phyloP scores from a whole-genome alignment of 495 filamentous ascomycete species.

The Hyaloscypha bicolor region DNA sequence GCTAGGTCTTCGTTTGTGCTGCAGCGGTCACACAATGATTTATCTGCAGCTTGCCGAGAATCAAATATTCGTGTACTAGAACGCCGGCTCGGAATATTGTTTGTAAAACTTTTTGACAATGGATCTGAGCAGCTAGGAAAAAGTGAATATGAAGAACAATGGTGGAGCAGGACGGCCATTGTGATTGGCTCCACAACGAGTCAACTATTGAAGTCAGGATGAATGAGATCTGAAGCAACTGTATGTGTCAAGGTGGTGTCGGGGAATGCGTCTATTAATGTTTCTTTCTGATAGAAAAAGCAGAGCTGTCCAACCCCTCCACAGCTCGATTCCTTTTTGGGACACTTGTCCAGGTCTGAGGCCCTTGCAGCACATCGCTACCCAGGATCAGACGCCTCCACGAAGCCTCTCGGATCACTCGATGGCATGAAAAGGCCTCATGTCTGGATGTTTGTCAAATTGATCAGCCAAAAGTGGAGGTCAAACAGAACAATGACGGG shows the following conservation, averaged over 20 bases:
- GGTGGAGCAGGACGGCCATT: neutral
- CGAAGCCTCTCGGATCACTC: neutral
- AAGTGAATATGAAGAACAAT: constrained; percentile 17
- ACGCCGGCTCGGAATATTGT: neutral
- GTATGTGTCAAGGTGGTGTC: neutral
- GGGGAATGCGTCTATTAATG: no score
- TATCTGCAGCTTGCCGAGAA: neutral
- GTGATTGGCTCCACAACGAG: neutral
- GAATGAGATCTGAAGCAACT: constrained; percentile 12
- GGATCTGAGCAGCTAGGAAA: constrained; percentile 16
- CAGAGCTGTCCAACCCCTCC: neutral
- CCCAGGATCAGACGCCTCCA: neutral
- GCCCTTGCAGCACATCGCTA: neutral
- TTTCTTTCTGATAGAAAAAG: constrained; percentile 10
- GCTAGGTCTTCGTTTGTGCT: neutral
- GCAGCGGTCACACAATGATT: neutral
- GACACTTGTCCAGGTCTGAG: neutral
- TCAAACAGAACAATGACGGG: neutral
- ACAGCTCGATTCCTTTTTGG: constrained; percentile 3
- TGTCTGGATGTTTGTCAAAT: neutral
- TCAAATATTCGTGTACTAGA: neutral
- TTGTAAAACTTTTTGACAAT: neutral
- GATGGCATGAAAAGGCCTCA: constrained; percentile 7
- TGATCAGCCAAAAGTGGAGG: constrained; percentile 7
- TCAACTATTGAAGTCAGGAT: neutral